phyloP scores from a whole-genome alignment of 116 monocot genomes.

The Trichopus zeylanicus region DNA sequence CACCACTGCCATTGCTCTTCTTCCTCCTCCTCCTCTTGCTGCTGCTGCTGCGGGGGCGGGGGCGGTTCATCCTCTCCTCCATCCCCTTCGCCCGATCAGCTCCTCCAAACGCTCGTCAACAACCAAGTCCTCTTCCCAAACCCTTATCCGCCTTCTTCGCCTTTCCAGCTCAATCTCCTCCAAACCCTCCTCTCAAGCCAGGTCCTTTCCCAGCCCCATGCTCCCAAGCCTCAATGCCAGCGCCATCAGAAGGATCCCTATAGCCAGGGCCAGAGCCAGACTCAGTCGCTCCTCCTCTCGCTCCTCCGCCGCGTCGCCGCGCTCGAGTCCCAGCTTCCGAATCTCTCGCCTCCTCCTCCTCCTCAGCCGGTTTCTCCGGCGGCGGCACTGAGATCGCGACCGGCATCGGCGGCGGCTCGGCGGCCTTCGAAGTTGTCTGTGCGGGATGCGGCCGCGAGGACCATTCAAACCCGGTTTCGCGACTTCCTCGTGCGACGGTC shows the following conservation, averaged over 20 bases:
- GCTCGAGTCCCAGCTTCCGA: conserved; percentile 46
- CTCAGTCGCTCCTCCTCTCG: conserved; percentile 32
- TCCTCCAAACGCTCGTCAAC: background rate
- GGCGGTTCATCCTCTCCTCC: background rate
- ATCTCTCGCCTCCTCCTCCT: conserved; percentile 5
- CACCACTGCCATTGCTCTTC: background rate
- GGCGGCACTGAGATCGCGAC: background rate
- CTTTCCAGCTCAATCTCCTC: conserved; percentile 30
- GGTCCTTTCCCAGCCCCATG: background rate
- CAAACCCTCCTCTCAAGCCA: conserved; percentile 25
- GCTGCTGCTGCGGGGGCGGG: conserved; percentile 5
- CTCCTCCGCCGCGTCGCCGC: conserved; percentile 61
- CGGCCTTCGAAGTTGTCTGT: conserved; percentile 12
- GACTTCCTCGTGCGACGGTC: conserved; percentile 66
- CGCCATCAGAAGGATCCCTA: conserved; percentile 9
- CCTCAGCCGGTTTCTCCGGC: background rate
- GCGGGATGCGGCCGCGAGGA: conserved; percentile 54
- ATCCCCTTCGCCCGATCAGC: background rate
- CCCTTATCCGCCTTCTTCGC: conserved; percentile 2
- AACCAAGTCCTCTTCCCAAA: conserved; percentile 4
- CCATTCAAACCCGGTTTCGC: conserved; percentile 72
- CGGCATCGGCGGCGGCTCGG: background rate
- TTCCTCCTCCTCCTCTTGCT: background rate
- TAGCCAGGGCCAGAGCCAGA: background rate
- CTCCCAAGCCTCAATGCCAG: conserved; percentile 11